Conservation (phyloP, 2,329 filamentous ascomycete species). For the Basipetospora chlamydospora region DNA sequence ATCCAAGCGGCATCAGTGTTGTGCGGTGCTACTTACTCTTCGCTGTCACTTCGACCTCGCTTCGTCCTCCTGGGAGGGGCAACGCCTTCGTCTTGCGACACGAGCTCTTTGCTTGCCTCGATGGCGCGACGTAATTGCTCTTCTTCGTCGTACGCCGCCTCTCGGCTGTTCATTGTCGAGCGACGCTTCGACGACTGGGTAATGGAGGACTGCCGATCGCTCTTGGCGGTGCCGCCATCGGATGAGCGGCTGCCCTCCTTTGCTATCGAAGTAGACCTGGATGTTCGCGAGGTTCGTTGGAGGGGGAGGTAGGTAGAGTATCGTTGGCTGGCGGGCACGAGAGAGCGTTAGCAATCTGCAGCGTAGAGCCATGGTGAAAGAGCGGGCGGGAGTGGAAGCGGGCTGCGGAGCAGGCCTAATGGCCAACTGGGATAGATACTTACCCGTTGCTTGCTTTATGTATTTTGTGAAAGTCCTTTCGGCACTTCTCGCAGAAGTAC, state of each 20-base stretch:
- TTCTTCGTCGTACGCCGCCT: conserved; percentile 90
- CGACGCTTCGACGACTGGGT: conserved; percentile 61
- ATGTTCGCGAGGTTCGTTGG: conserved; percentile 39
- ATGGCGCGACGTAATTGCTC: conserved; percentile 78
- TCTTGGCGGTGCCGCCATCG: conserved; percentile 40
- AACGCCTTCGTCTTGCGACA: conserved; percentile 37
- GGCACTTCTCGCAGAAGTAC: conserved; percentile 94
- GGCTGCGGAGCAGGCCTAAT: no score
- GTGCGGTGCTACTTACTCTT: conserved; percentile 56
- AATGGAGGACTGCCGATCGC: conserved; percentile 33
- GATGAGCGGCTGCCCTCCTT: conserved; percentile 46
- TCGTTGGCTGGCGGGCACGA: conserved; percentile 35
- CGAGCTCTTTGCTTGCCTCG: conserved; percentile 85
- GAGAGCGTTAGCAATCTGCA: background rate
- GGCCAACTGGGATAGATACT: no score
- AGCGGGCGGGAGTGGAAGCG: no score
- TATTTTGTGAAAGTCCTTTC: conserved; percentile 80
- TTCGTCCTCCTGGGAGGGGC: conserved; percentile 53
- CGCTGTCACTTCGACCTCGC: conserved; percentile 75
- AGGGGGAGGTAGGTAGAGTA: conserved; percentile 53
- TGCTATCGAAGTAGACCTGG: conserved; percentile 48
- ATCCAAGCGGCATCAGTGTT: conserved; percentile 11
- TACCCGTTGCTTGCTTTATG: conserved; percentile 74
- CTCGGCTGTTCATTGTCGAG: conserved; percentile 94
- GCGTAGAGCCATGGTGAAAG: no score